Base-by-base conservation (phyloP, 1,284 basidiomycete genomes). In the Polyporus tsugae region DNA sequence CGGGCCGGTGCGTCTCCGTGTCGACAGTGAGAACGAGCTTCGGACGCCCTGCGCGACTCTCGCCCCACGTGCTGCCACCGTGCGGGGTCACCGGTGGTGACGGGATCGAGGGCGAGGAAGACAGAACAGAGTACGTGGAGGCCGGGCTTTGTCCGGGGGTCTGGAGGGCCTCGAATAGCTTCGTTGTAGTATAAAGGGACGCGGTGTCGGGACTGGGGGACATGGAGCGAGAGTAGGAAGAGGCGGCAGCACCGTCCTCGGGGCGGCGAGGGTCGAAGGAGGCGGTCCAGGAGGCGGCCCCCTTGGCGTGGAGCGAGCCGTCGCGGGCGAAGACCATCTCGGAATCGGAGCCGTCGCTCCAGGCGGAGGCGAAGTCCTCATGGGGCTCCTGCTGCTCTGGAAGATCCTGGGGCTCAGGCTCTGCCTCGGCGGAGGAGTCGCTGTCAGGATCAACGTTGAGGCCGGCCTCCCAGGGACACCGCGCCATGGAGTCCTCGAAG, bases 401-500 rank as follows among this genome's bases (percentile, higher is more conserved):
- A 67, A 70, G 62, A 58, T 75, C 67, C 39, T 71, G 69, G 13
- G 73, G 75, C 72, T 78, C 76, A 33, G 73, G 73, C 62, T 77
- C 77, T 29, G 75, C 75, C 65, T 74, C 75, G 19, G 66, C 70
- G 15, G 70, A 70, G 44, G 72, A 70, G 60, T 70, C 69, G 70
- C 71, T 75, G 59, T 90, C 84, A 52, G 81, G 80, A 62, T 84
- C 89, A 74, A 91, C 86, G 66, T 91, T 87, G 82, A 91, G 86
- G 62, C 90, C 90, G 25, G 88, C 87, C 78, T 93, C 91, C 91
- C 91, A 93, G 6, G 90, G 86, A 74, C 92, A 93, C 61, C 91
- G 89, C 35, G 91, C 91, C 91, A 93, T 93, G 76, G 91, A 92
- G 68, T 91, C 91, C 77, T 93, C 92, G 75, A 93, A 93, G 74